These are phyloP conservation scores for Phytopythium oedochilum DNA, from an alignment of 352 stramenopile species.

Conservation along the genomic window DNA sequence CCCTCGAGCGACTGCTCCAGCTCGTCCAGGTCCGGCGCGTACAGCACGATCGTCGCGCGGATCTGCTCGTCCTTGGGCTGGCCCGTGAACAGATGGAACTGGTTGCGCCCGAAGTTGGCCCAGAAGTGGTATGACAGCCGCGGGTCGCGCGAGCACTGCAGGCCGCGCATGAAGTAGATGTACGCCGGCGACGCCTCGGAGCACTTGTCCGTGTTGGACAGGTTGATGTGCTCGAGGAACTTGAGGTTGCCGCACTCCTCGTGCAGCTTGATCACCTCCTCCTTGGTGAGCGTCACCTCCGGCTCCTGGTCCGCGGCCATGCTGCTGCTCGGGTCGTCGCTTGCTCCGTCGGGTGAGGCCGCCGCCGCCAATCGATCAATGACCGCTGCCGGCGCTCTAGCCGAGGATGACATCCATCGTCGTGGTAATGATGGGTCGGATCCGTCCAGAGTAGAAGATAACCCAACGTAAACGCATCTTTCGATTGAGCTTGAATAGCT, in stretches of 20 bases:
- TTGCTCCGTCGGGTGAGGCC: not conserved
- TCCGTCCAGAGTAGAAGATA: no score
- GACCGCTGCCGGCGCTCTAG: not conserved
- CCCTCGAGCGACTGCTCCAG: slow-evolving; percentile 44
- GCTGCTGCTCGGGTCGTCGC: not conserved
- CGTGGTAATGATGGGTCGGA: not conserved
- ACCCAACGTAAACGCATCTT: no score
- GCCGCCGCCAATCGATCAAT: slow-evolving; percentile 6
- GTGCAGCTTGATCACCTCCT: slow-evolving; percentile 44
- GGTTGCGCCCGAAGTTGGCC: slow-evolving; percentile 63
- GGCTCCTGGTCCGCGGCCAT: slow-evolving; percentile 18
- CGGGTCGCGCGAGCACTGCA: slow-evolving; percentile 60
- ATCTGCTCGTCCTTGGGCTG: slow-evolving; percentile 58
- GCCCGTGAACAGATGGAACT: slow-evolving; percentile 69
- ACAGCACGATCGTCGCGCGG: slow-evolving; percentile 51
- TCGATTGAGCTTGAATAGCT: not conserved
- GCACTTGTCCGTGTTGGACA: slow-evolving; percentile 55
- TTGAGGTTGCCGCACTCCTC: slow-evolving; percentile 57
- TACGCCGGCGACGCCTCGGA: slow-evolving; percentile 34
- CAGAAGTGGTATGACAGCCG: slow-evolving; percentile 66
- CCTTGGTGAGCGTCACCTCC: slow-evolving; percentile 36
- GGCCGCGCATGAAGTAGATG: slow-evolving; percentile 61
- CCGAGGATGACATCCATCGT: not conserved
- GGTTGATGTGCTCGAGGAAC: slow-evolving; percentile 70
- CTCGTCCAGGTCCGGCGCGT: slow-evolving; percentile 49